Base-by-base conservation (phyloP, 1,139 yeast genomes). In the Tardiomyces depauwii region DNA sequence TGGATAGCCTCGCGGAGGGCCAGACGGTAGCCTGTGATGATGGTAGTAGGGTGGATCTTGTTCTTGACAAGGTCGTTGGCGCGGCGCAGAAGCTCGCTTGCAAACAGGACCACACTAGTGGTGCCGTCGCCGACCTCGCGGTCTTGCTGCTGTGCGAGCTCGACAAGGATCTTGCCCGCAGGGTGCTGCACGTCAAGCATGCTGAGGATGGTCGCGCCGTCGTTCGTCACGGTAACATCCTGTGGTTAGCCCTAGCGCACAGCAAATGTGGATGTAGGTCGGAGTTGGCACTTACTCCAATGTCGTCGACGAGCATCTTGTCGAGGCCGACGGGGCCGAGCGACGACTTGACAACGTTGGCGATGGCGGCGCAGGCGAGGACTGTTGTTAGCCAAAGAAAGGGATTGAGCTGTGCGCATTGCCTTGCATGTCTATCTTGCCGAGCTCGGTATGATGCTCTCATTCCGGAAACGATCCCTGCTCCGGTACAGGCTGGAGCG, bases 261-360 rank as follows among this genome's bases (percentile, higher is more conserved):
- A n/a, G n/a, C n/a, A n/a, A n/a, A n/a, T n/a, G n/a, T n/a, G n/a
- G n/a, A n/a, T n/a, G n/a, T n/a, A n/a, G n/a, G n/a, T 21, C 25
- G 25, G 7, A 21, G 25, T 21, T 21, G 25, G 25, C 25, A 21
- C 25, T 5, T 21, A 21, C 25, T 51, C 98, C 98, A 68, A 93
- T 93, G 63, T 93, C 98, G 66, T 93, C 99, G 44, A 93, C 99
- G 50, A 93, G 75, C 96, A 93, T 91, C 71, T 93, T 93, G 68
- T 93, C 99, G 48, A 93, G 74, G 21, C 99, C 99, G 40, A 91
- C 98, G 9, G 99, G 99, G 6, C 99, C 99, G 51, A 93, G 72
- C 2, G 97, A 88, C 18, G 96, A 83, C 67, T 91, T 93, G 54
- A 93, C 96, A 42, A 93, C 96, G 65, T 93, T 93, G 55, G 98